These are phyloP conservation scores for Coemansia sp. DNA, from an alignment of 192 early-diverging fungal genomes.

Conservation along the genomic window DNA sequence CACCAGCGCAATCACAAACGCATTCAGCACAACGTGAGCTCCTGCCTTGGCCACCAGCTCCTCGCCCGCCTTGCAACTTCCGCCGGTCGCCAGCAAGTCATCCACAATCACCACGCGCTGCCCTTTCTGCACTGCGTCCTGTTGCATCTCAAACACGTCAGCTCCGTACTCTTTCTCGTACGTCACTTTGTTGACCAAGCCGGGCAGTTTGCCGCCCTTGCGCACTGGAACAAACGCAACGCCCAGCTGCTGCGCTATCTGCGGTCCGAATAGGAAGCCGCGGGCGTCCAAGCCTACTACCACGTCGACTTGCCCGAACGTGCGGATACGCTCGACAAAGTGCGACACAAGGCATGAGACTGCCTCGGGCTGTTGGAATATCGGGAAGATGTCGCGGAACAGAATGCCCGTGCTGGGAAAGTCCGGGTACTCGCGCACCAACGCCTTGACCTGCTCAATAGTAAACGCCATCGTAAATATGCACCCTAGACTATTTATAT, in stretches of 20 bases:
- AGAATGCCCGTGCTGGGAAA: conserved; percentile 88
- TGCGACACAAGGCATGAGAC: conserved; percentile 86
- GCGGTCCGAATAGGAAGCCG: conserved; percentile 94
- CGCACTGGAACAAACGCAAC: conserved; percentile 93
- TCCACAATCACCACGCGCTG: conserved; percentile 91
- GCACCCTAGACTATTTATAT: not conserved
- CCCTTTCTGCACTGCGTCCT: conserved; percentile 70
- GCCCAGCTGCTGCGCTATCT: conserved; percentile 83
- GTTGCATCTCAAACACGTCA: conserved; percentile 94
- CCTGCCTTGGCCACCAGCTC: conserved; percentile 73
- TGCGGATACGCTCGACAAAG: conserved; percentile 79
- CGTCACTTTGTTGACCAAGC: conserved; percentile 62
- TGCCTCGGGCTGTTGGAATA: conserved; percentile 93
- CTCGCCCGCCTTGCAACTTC: conserved; percentile 79
- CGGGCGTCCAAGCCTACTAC: conserved; percentile 96
- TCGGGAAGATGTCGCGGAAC: conserved; percentile 96
- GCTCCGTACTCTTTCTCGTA: conserved; percentile 96
- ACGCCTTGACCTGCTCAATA: conserved; percentile 49
- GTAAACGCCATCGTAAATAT: conserved; percentile 34
- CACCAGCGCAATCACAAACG: conserved; percentile 91
- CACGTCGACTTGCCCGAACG: conserved; percentile 76
- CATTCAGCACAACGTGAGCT: conserved; percentile 75
- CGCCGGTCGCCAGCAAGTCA: conserved; percentile 94
- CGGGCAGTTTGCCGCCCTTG: conserved; percentile 96
- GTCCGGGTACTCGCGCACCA: conserved; percentile 65